Evolutionary conservation across 768 basidiomycete genomes (phyloP), one percentile per base, ranked within the genome.

Genomic region (Russula sp.): DNA sequence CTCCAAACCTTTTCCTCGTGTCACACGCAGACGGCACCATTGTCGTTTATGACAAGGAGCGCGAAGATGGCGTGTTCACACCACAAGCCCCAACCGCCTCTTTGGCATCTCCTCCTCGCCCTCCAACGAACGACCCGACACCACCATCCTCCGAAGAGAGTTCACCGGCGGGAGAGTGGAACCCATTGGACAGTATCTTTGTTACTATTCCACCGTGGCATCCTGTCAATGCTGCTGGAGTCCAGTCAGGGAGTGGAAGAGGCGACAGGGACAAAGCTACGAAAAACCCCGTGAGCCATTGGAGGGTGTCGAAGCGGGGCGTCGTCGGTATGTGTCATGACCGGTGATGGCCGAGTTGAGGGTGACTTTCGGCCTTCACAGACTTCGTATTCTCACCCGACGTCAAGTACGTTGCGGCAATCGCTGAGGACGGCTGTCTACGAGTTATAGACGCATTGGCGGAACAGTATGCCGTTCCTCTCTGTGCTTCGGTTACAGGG

Each of bases 351-450:
- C 46, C n/a, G 44, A 3, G 49, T 59, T 40, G 13, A 9, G 24
- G 32, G 64, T 62, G 16, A 20, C 9, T 9, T 69, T 48, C 67
- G 57, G 18, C 30, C 20, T 34, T 24, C 36, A 4, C 64, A 94
- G 94, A 92, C 69, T 91, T 97, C 71, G 89, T 88, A 2, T 96
- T 97, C 75, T 94, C 94, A 14, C 94, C 95, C 0, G 96, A 98
- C 71, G 89, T 92, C 32, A 88, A 90, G 75, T 87, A 89, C 67
- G 86, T 97, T 26, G 96, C 92, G 0, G 89, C 88, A 0, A 92
- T 93, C 28, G 88, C 92, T 13, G 96, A 98, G 70, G 97, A 98
- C 70, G 95, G 96, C 0, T 91, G 88, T 73, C 74, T 98, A 66
- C 79, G 95, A 69, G 86, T 99, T 14, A 89, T 98, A 36, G 95